phyloP scores from a whole-genome alignment of 148 eudicot species.

The Cornus suecica region DNA sequence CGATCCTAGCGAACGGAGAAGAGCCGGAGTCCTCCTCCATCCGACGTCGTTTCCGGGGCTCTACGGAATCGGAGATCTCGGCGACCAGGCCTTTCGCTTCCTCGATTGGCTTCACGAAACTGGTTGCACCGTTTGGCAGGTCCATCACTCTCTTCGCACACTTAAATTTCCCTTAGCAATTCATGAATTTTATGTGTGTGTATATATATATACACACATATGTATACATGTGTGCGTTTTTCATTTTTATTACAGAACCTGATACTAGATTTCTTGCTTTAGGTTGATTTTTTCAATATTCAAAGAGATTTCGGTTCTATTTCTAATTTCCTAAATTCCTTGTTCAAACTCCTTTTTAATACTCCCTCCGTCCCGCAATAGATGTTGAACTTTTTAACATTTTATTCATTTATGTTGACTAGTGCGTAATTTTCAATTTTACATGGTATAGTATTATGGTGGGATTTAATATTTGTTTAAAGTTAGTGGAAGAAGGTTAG shows the following conservation, averaged over 20 bases:
- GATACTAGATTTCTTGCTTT: not conserved
- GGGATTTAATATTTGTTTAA: no score
- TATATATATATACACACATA: no score
- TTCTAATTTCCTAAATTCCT: not conserved
- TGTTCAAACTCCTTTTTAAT: not conserved
- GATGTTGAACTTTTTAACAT: no score
- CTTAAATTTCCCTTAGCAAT: not conserved
- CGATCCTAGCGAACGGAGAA: slow-evolving; percentile 31
- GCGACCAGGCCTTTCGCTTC: slow-evolving; percentile 59
- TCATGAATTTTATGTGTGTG: not conserved
- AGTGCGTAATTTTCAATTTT: no score
- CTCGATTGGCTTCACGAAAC: slow-evolving; percentile 77
- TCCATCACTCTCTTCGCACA: not conserved
- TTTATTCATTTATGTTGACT: no score
- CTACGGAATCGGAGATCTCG: slow-evolving; percentile 86
- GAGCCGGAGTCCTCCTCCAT: slow-evolving; percentile 87
- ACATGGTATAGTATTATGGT: no score
- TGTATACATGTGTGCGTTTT: not conserved
- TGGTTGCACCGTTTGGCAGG: slow-evolving; percentile 99
- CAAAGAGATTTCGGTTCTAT: not conserved
- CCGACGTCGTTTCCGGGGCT: slow-evolving; percentile 89
- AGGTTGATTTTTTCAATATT: no score
- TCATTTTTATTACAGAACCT: not conserved
- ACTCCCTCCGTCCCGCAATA: no score
- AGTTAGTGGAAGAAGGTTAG: no score